Base-by-base conservation (phyloP, 176 grass and related monocot species). In the Oryza meyeriana region DNA sequence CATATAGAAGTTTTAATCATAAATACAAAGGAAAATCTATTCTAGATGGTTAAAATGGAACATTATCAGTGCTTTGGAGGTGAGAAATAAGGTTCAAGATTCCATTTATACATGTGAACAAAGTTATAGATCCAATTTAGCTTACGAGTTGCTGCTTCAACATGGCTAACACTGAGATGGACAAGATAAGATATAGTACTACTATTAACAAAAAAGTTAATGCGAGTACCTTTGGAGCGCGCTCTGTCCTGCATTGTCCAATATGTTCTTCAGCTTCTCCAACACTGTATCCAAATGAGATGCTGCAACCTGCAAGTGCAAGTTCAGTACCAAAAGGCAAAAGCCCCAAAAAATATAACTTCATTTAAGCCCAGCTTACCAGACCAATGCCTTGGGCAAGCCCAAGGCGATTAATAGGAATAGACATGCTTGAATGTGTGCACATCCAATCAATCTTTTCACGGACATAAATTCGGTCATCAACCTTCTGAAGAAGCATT, bases 361-460 rank as follows among this genome's bases (percentile, higher is more conserved):
- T 69, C 66, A 84, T 33, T 55, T 13, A 65, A 69, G 72, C 59
- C 57, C 66, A 85, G 64, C 89, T 89, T 91, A 98, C 95, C 92
- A 98, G 85, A 24, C 95, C 95, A 36, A 98, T 98, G 86, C 95
- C 92, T 88, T 98, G 94, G 80, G 95, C 95, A 85, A 98, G 92
- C 65, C 95, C 94, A 74, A 97, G 90, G 61, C 95, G 91, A 83
- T 98, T 98, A 86, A 86, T 84, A 86, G 95, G 95, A 74, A 89
- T 84, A 74, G 91, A 98, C 87, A 98, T 91, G 72, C 94, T 93
- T 64, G 92, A 94, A 40, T 93, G 90, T 79, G 77, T 79, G 87
- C 90, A 98, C 95, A 98, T 98, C 95, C 84, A 98, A 82, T 98
- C 90, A 79, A 98, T 98, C 75, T 94, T 98, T 77, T 94, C 88